Conservation (phyloP, 2,329 filamentous ascomycete species). For the Talaromyces sp. region DNA sequence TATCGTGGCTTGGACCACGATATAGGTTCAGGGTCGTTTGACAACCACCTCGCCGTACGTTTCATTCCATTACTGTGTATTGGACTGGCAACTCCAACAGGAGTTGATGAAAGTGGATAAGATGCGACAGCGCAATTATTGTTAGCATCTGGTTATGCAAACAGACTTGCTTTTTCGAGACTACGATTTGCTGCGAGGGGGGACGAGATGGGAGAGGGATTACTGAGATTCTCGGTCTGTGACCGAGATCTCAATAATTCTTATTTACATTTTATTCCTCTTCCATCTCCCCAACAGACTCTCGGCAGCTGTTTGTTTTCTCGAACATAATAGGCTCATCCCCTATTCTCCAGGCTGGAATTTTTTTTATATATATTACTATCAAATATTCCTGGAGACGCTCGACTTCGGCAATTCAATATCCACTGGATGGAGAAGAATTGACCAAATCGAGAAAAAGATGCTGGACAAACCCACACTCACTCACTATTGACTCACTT, state of each 20-base stretch:
- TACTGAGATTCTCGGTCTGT: background rate
- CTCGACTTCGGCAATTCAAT: slow-evolving; percentile 17
- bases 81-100: slow-evolving; percentile 27
- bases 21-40: slow-evolving; percentile 14
- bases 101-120: slow-evolving; percentile 13
- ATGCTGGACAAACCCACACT: slow-evolving; percentile 36
- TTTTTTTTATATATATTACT: slow-evolving; percentile 15
- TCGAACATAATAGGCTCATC: slow-evolving; percentile 43
- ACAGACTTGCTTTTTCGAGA: background rate
- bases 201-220: background rate
- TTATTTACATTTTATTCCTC: background rate
- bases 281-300: background rate
- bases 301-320: slow-evolving; percentile 5
- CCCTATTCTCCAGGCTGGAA: slow-evolving; percentile 48
- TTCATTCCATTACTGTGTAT: slow-evolving; percentile 34
- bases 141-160: slow-evolving; percentile 17
- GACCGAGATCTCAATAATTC: background rate
- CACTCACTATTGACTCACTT: background rate
- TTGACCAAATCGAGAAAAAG: slow-evolving; percentile 37
- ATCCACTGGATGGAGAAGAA: slow-evolving; percentile 23
- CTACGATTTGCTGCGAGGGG: background rate
- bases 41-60: slow-evolving; percentile 32
- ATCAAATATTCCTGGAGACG: slow-evolving; percentile 26
- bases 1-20: slow-evolving; percentile 15
- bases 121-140: slow-evolving; percentile 11